Evolutionary conservation across 2,329 filamentous ascomycete genomes (phyloP).

Genomic region (Didymella arachidicola): DNA sequence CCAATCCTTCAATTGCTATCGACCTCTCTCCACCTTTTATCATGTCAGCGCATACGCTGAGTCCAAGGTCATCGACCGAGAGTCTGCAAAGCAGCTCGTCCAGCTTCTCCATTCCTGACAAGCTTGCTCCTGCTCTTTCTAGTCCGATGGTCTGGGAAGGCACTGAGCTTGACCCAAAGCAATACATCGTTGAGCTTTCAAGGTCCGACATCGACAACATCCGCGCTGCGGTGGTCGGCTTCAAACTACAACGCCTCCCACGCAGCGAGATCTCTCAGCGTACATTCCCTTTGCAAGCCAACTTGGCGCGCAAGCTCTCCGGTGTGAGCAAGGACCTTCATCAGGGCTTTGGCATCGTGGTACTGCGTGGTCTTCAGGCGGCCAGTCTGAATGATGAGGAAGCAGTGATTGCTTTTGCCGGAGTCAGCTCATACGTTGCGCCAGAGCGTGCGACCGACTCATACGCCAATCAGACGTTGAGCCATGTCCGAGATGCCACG

Average conservation of each 20-base stretch:
- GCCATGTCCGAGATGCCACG: slow-evolving; percentile 49
- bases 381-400: slow-evolving; percentile 49
- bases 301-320: slow-evolving; percentile 36
- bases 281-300: slow-evolving; percentile 35
- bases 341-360: slow-evolving; percentile 39
- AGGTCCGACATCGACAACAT: slow-evolving; percentile 39
- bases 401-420: slow-evolving; percentile 47
- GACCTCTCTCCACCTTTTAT: slow-evolving; percentile 6
- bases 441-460: slow-evolving; percentile 47
- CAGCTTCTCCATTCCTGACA: slow-evolving; percentile 37
- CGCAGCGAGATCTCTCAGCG: slow-evolving; percentile 15
- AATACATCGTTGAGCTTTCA: slow-evolving; percentile 41
- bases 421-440: slow-evolving; percentile 43
- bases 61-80: slow-evolving; percentile 41
- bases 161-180: slow-evolving; percentile 33
- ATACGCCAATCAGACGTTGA: slow-evolving; percentile 49
- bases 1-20: neutral
- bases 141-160: slow-evolving; percentile 48
- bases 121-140: slow-evolving; percentile 37
- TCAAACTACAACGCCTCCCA: slow-evolving; percentile 30
- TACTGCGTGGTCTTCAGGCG: slow-evolving; percentile 44
- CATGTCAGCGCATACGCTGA: slow-evolving; percentile 41
- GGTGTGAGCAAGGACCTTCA: slow-evolving; percentile 42
- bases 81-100: slow-evolving; percentile 43
- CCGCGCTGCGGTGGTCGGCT: slow-evolving; percentile 43